These are phyloP conservation scores for Heterobasidion parviporum DNA, from an alignment of 1,284 basidiomycete genomes.

Conservation along the genomic window DNA sequence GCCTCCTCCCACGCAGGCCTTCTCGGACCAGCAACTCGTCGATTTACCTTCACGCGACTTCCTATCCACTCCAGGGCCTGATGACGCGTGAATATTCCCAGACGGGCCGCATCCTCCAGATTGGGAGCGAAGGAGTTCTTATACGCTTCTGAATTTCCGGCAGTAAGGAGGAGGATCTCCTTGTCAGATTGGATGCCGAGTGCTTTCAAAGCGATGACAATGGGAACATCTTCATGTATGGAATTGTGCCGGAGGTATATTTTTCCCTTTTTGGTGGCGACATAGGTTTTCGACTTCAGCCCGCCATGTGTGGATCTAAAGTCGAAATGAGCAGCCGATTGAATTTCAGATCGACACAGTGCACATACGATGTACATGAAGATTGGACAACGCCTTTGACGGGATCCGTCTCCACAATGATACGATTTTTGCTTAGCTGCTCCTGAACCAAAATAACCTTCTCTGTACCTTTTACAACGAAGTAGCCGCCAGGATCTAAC, in stretches of 20 bases:
- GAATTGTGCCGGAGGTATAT: conserved; percentile 99
- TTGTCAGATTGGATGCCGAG: conserved; percentile 97
- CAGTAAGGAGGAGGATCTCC: conserved; percentile 92
- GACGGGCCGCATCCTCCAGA: conserved; percentile 87
- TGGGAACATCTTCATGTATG: conserved; percentile 94
- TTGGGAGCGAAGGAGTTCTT: conserved; percentile 87
- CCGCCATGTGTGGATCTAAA: conserved; percentile 90
- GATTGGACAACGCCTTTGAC: conserved; percentile 92
- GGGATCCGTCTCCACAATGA: conserved; percentile 93
- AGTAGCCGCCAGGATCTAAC: conserved; percentile 97
- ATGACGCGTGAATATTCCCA: conserved; percentile 87
- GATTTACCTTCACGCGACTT: conserved; percentile 82
- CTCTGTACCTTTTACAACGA: conserved; percentile 98
- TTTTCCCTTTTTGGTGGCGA: conserved; percentile 88
- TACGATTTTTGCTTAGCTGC: conserved; percentile 98
- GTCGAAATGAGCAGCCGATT: conserved; percentile 1
- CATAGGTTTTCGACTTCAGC: conserved; percentile 98
- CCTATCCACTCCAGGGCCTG: conserved; percentile 98
- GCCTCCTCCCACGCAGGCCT: conserved; percentile 92
- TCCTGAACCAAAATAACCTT: conserved; percentile 99
- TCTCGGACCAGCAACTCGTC: conserved; percentile 71
- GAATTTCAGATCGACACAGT: background rate
- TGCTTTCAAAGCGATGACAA: conserved; percentile 94
- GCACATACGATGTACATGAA: conserved; percentile 88
- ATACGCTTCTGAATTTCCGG: conserved; percentile 88